phyloP scores from a whole-genome alignment of 2,329 filamentous ascomycete genomes.

The Paecilomyces dactylethromorphus region DNA sequence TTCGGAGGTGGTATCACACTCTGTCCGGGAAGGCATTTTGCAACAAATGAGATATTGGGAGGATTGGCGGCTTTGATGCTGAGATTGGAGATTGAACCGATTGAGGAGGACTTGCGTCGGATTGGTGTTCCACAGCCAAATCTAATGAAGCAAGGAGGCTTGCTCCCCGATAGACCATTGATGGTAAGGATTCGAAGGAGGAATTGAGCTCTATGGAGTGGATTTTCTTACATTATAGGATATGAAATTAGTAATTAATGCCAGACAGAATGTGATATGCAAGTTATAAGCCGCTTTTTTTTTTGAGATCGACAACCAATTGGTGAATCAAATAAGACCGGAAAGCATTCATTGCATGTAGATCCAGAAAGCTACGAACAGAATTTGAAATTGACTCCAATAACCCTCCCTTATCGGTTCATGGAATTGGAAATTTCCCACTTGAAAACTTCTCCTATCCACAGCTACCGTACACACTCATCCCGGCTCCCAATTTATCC shows the following conservation, averaged over 20 bases:
- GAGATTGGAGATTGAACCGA: neutral
- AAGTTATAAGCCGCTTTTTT: no score
- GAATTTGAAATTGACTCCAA: neutral
- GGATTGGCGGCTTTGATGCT: conserved; percentile 14
- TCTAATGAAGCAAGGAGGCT: neutral
- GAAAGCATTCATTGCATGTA: no score
- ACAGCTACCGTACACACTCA: neutral
- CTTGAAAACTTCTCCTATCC: neutral
- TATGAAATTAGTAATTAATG: no score
- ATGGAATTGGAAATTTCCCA: neutral
- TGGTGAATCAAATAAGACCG: no score
- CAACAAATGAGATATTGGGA: conserved; percentile 30
- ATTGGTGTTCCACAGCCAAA: neutral
- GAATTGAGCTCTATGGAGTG: neutral
- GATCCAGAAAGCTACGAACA: no score
- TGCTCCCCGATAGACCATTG: neutral
- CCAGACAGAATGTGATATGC: no score
- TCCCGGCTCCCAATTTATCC: neutral
- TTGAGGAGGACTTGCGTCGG: neutral
- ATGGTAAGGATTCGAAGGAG: neutral
- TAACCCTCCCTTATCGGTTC: neutral
- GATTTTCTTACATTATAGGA: no score
- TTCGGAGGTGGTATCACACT: conserved; percentile 44
- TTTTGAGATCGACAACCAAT: no score
- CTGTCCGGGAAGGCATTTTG: conserved; percentile 38